Percentiles rank a stretch among this genome's conserved stretches.
Evolutionary conservation across 768 basidiomycete species (phyloP).

Genomic region (Auricularia cornea): DNA sequence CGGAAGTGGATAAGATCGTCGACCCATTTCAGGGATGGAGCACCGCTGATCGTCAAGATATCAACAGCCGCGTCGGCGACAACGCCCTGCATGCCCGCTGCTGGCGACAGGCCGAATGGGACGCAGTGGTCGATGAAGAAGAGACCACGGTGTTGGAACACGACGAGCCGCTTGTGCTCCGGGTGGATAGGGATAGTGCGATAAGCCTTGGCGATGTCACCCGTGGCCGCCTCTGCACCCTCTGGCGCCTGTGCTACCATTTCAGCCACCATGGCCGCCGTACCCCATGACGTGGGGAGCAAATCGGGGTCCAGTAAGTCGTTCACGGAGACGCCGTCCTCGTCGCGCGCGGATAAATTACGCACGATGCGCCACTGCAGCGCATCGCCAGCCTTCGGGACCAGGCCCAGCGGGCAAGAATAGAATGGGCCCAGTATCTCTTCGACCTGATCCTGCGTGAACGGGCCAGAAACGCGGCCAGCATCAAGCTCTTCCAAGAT

Average conservation of each 20-base stretch:
- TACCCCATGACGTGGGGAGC: not conserved
- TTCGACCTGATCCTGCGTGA: not conserved
- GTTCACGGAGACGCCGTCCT: not conserved
- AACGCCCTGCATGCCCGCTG: conserved; percentile 26
- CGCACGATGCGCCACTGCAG: not conserved
- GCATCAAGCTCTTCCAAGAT: not conserved
- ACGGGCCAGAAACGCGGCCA: not conserved
- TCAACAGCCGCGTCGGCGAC: conserved; percentile 21
- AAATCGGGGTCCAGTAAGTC: not conserved
- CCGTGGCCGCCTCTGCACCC: conserved; percentile 23
- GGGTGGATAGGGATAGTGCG: conserved; percentile 25
- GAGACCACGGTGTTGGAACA: conserved; percentile 16
- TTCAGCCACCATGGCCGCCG: not conserved
- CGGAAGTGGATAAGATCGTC: not conserved
- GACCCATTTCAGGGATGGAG: not conserved
- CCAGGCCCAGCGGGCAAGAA: not conserved
- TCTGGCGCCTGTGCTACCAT: conserved; percentile 21
- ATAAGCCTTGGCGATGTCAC: conserved; percentile 30
- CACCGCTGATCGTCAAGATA: not conserved
- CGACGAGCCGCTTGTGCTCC: conserved; percentile 27
- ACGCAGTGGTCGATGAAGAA: conserved; percentile 27
- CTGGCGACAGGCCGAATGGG: conserved; percentile 22
- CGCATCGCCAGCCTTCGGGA: not conserved
- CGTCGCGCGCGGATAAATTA: not conserved
- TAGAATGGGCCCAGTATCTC: not conserved